phyloP scores from a whole-genome alignment of 2,329 filamentous ascomycete genomes.

The Xylaria sp. region DNA sequence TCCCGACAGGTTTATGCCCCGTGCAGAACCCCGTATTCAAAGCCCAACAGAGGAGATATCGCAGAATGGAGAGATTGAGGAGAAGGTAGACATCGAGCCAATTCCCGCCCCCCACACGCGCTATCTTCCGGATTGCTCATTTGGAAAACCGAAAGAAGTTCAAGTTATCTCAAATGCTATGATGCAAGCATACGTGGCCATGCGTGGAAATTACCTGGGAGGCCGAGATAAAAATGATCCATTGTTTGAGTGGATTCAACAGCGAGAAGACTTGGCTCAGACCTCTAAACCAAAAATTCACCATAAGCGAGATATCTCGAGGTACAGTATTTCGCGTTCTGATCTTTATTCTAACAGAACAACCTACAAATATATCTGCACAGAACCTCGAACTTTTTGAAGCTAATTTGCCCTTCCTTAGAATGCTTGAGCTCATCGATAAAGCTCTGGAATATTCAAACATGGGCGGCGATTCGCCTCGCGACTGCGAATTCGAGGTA shows the following conservation, averaged over 20 bases:
- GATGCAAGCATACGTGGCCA: constrained; percentile 36
- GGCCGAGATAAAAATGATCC: constrained; percentile 26
- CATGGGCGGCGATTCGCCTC: constrained; percentile 30
- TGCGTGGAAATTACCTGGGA: constrained; percentile 36
- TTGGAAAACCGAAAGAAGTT: constrained; percentile 18
- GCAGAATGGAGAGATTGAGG: neutral
- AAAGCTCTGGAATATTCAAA: constrained; percentile 25
- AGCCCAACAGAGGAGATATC: neutral
- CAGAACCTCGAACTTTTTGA: neutral
- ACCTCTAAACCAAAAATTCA: constrained; percentile 7
- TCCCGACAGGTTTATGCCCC: constrained; percentile 2
- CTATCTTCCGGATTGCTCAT: constrained; percentile 33
- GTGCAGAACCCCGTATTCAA: neutral
- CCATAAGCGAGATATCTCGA: constrained; percentile 24
- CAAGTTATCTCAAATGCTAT: constrained; percentile 35
- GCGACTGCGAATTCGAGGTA: constrained; percentile 33
- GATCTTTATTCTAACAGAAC: neutral
- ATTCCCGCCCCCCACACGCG: constrained; percentile 13
- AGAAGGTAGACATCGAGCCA: neutral
- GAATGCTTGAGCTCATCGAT: constrained; percentile 34
- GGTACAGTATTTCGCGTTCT: constrained; percentile 21
- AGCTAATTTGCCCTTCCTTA: constrained; percentile 16
- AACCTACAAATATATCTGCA: neutral
- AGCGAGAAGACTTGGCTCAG: constrained; percentile 17
- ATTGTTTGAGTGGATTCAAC: constrained; percentile 35